Evolutionary conservation across 345 rosid species (phyloP), one percentile per base, ranked within the genome.

Genomic region (Dovyalis caffra): DNA sequence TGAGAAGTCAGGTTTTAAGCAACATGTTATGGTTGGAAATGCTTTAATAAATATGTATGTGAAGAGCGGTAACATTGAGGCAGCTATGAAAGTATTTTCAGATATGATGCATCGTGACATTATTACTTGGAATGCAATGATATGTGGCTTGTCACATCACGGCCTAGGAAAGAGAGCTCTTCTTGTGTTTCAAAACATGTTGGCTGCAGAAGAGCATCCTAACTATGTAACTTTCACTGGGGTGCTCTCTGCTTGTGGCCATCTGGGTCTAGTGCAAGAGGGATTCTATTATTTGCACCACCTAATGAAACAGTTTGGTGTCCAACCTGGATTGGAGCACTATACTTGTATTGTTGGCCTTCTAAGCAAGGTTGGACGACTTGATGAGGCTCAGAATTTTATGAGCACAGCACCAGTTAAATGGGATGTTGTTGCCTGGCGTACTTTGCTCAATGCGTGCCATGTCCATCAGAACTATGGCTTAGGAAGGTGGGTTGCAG

Each of bases 361-460:
- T 74, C 87, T 92, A 74, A 74, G 93, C 83, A 94, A 85, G 78
- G 91, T 95, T 9, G 91, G 98, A 68, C 75, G 74, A 63, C 89
- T 94, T 31, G 76, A 87, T 28, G 88, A 88, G 73, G 93, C 89
- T 79, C 79, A 79, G 78, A 76, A 69, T 31, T 86, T 92, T 83
- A 83, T 92, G 94, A 89, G 77, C 83, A 85, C 90, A 75, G 73
- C 83, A 29, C 92, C 88, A 9, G 82, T 90, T 15, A 81, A 85
- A 80, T 92, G 91, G 91, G 97, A 92, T 66, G 86, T 88, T 75
- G 86, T 90, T 76, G 98, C 96, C 0, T 92, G 92, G 96, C 92
- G 91, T 9, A 72, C 89, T 62, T 77, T 92, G 85, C 86, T 94
- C 16, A 90, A 77, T 72, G 94, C 97, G 77, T 89, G 91, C 74